Conservation (phyloP, 2,329 filamentous ascomycete genomes). For the Daldinia sp. region DNA sequence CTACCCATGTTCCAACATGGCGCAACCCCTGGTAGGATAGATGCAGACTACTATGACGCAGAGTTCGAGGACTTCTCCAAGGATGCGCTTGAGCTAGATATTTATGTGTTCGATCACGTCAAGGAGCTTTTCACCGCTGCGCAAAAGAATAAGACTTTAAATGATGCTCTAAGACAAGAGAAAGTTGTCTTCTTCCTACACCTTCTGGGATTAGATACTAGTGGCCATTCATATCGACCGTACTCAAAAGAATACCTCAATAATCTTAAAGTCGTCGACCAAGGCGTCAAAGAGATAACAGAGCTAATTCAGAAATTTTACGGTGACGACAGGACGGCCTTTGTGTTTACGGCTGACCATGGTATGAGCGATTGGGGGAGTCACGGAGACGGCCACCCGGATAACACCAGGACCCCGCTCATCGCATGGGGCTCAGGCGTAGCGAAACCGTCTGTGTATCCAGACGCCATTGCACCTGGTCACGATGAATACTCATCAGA, state of each 20-base stretch:
- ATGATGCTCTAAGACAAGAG: constrained; percentile 79
- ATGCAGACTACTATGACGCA: constrained; percentile 84
- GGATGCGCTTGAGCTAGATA: constrained; percentile 83
- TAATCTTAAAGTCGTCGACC: constrained; percentile 94
- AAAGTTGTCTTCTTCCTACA: constrained; percentile 96
- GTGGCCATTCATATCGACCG: constrained; percentile 85
- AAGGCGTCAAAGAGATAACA: constrained; percentile 87
- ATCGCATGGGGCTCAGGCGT: constrained; percentile 95
- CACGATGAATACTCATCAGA: constrained; percentile 93
- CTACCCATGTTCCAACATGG: constrained; percentile 96
- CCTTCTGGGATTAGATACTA: constrained; percentile 90
- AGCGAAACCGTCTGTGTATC: constrained; percentile 74
- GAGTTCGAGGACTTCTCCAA: constrained; percentile 92
- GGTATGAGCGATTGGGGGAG: constrained; percentile 99
- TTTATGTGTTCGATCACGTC: constrained; percentile 96
- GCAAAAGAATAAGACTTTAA: constrained; percentile 79
- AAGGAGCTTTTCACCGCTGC: constrained; percentile 87
- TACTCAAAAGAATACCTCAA: constrained; percentile 96
- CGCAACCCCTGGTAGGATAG: constrained; percentile 86
- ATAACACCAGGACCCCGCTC: constrained; percentile 94
- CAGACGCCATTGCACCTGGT: constrained; percentile 73
- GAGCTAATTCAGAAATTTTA: constrained; percentile 89
- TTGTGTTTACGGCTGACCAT: constrained; percentile 97
- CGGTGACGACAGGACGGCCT: constrained; percentile 85
- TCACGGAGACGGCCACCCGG: constrained; percentile 95